Base-by-base conservation (phyloP, 805 yeast genomes). In the Ascoidea rubescens region DNA sequence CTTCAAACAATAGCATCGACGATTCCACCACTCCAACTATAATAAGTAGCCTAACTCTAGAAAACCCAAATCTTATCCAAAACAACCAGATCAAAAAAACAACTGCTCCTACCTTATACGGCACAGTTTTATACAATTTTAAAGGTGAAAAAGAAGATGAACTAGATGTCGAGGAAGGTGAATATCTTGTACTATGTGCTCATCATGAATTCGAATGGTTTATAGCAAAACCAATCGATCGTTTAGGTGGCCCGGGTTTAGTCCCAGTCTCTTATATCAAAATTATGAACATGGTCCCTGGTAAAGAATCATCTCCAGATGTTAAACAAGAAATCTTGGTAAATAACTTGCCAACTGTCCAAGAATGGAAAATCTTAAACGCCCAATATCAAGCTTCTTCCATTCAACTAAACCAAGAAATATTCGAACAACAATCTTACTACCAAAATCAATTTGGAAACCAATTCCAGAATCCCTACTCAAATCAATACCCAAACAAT, bases 201-300 rank as follows among this genome's bases (percentile, higher is more conserved):
- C 97, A 91, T 67, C 95, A 91, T 63, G 89, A 88, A 52, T 85
- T 74, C 57, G 99, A 95, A 68, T 93, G 99, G 99, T 90, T 89
- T 60, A 93, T 93, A 54, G 98, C 97, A 5, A 93, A 93, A 65
- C 96, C 96, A 12, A 86, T 93, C 47, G 95, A 91, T 54, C 73
- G 97, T 52, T 71, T 93, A 45, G 98, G 99, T 31, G 99, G 97
- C 0, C 98, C 98, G 0, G 99, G 99, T 1, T 73, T 93, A 48
- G 95, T 93, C 5, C 99, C 99, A 0, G 90, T 87, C 5, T 78
- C 87, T 17, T 93, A 86, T 61, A 93, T 93, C 30, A 87, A 88
- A 62, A 76, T 91, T 44, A 79, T 91, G 46, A 96, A 93, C 65
- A 75, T 89, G 54, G 71, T 80, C 30, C 73, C 87, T 1, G 78